Conservation (phyloP, 1,139 yeast species). For the Protomyces macrosporus region DNA sequence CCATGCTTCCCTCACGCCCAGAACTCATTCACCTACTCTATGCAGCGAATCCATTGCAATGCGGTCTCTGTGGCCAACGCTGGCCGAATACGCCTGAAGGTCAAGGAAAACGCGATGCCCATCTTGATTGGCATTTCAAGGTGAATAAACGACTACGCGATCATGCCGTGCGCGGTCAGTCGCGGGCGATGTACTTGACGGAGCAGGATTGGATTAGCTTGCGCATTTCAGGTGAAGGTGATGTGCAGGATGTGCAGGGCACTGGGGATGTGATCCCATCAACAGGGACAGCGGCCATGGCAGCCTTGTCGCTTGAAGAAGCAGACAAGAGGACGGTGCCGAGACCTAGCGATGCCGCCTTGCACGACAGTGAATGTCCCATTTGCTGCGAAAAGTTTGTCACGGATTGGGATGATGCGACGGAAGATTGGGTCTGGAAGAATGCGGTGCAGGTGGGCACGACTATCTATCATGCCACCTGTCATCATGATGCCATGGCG, state of each 20-base stretch:
- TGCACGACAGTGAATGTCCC: slow-evolving; percentile 70
- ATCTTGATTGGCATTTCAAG: slow-evolving; percentile 95
- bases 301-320: slow-evolving; percentile 4
- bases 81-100: slow-evolving; percentile 64
- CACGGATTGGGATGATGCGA: slow-evolving; percentile 78
- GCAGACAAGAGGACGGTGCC: slow-evolving; percentile 36
- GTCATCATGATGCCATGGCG: slow-evolving; percentile 63
- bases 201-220: slow-evolving; percentile 41
- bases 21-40: slow-evolving; percentile 45
- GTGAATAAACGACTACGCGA: slow-evolving; percentile 73
- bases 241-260: slow-evolving; percentile 26
- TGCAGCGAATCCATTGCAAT: slow-evolving; percentile 65
- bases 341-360: slow-evolving; percentile 66
- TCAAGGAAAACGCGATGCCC: slow-evolving; percentile 50
- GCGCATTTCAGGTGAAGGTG: slow-evolving; percentile 33
- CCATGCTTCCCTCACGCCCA: slow-evolving; percentile 35
- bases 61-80: slow-evolving; percentile 85
- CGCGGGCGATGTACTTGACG: slow-evolving; percentile 77
- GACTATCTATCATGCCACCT: slow-evolving; percentile 72
- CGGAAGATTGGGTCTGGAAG: slow-evolving; percentile 95
- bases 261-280: slow-evolving; percentile 3
- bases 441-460: slow-evolving; percentile 68
- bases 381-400: slow-evolving; percentile 78
- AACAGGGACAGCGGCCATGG: slow-evolving; percentile 11
- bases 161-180: slow-evolving; percentile 47